A percentile compares a stretch with the other conserved stretches of the same genome.
These are phyloP conservation scores for Irineochytrium annulatum DNA, from an alignment of 192 early-diverging fungal genomes.

Conservation along the genomic window DNA sequence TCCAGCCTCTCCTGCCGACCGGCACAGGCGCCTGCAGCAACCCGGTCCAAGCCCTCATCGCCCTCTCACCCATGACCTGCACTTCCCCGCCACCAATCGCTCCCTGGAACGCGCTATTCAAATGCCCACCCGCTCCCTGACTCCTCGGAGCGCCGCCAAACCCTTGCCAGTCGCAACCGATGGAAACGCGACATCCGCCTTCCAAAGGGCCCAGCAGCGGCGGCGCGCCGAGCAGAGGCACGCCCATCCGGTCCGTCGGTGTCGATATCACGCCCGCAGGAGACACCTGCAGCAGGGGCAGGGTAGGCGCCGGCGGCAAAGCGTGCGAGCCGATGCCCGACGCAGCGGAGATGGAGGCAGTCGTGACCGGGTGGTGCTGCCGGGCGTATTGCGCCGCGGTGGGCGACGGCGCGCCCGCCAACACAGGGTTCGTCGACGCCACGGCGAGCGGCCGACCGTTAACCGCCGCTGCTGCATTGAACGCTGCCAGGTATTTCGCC, in stretches of 20 bases:
- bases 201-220: slow-evolving; percentile 17
- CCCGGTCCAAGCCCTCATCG: neutral
- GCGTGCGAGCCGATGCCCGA: neutral
- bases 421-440: slow-evolving; percentile 1
- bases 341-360: neutral
- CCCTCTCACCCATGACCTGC: neutral
- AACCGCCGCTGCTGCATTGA: slow-evolving; percentile 15
- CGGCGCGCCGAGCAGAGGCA: slow-evolving; percentile 6
- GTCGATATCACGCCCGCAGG: no score
- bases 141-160: slow-evolving; percentile 5
- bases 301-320: neutral
- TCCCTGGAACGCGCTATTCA: neutral
- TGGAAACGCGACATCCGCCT: slow-evolving; percentile 5
- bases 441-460: slow-evolving; percentile 14
- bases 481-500: slow-evolving; percentile 17
- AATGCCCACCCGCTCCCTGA: neutral
- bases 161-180: slow-evolving; percentile 15
- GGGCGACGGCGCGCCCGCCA: neutral
- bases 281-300: neutral
- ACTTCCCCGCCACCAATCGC: neutral
- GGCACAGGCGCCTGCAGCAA: slow-evolving; percentile 16
- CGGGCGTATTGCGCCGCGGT: neutral
- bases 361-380: neutral
- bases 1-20: slow-evolving; percentile 22
- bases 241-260: neutral